Evolutionary conservation across 2,329 filamentous ascomycete species (phyloP).

Genomic region (Colletotrichum sp.): DNA sequence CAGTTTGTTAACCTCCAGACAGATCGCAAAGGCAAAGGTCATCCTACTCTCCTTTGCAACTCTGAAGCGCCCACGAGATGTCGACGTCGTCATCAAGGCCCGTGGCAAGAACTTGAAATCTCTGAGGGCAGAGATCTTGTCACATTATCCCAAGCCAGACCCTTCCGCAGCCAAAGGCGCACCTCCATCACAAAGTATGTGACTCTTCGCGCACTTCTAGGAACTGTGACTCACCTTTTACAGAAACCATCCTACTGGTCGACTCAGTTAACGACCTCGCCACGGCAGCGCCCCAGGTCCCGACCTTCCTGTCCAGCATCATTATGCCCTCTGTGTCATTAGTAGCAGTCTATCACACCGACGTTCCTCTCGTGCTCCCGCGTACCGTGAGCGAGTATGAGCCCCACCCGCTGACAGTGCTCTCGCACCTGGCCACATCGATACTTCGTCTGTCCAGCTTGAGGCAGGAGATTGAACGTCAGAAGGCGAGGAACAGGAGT

Average conservation of each 20-base stretch:
- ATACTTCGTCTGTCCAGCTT: slow-evolving; percentile 78
- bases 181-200: slow-evolving; percentile 47
- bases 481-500: slow-evolving; percentile 78
- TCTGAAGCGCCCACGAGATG: slow-evolving; percentile 65
- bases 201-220: neutral
- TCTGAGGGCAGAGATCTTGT: slow-evolving; percentile 65
- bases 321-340: slow-evolving; percentile 73
- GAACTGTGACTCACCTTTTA: slow-evolving; percentile 6
- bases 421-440: slow-evolving; percentile 88
- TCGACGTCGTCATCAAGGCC: slow-evolving; percentile 72
- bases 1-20: neutral
- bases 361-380: slow-evolving; percentile 67
- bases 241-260: slow-evolving; percentile 77
- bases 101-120: slow-evolving; percentile 61
- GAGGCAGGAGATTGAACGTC: slow-evolving; percentile 74
- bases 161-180: slow-evolving; percentile 39
- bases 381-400: slow-evolving; percentile 57
- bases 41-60: slow-evolving; percentile 83
- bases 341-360: slow-evolving; percentile 81
- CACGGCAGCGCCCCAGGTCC: slow-evolving; percentile 59
- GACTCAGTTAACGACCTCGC: slow-evolving; percentile 78
- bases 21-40: slow-evolving; percentile 71
- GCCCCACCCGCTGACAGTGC: slow-evolving; percentile 72
- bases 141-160: slow-evolving; percentile 49
- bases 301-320: slow-evolving; percentile 72